Conservation (phyloP, 106 monocot species). For the Platanthera guangdongensis region DNA sequence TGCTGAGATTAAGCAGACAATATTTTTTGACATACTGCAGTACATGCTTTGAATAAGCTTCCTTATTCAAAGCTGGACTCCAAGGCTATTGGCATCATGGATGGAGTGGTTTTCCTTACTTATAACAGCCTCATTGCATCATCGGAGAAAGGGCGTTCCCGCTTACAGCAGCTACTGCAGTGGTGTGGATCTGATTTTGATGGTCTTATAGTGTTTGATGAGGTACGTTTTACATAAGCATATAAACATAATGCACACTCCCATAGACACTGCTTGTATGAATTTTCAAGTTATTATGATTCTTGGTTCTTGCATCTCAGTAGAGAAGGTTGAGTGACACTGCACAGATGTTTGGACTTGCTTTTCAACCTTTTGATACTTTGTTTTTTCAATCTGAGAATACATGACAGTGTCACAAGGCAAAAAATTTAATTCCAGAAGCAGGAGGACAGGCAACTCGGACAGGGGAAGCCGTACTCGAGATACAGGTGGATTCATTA, state of each 20-base stretch:
- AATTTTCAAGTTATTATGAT: not conserved
- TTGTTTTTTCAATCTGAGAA: not conserved
- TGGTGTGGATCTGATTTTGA: slow-evolving; percentile 95
- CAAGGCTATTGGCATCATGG: slow-evolving; percentile 89
- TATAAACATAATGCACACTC: not conserved
- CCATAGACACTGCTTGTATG: not conserved
- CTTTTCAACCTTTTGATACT: not conserved
- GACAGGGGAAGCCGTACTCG: slow-evolving; percentile 95
- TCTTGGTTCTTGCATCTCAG: not conserved
- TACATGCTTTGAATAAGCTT: slow-evolving; percentile 96
- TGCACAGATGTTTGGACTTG: not conserved
- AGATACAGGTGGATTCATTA: slow-evolving; percentile 59
- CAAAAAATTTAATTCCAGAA: slow-evolving; percentile 97
- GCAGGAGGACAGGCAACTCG: slow-evolving; percentile 87
- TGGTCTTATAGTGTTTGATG: slow-evolving; percentile 93
- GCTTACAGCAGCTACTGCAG: slow-evolving; percentile 86
- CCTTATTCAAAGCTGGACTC: slow-evolving; percentile 97
- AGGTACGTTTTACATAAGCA: slow-evolving; percentile 42
- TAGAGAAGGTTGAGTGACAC: not conserved
- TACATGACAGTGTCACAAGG: slow-evolving; percentile 89
- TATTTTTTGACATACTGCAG: slow-evolving; percentile 34
- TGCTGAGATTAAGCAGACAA: slow-evolving; percentile 1
- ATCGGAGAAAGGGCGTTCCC: slow-evolving; percentile 92
- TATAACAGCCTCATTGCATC: slow-evolving; percentile 97
- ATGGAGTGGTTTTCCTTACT: slow-evolving; percentile 89